Base-by-base conservation (phyloP, 202 grass and related monocot species). In the Eragrostis tef region DNA sequence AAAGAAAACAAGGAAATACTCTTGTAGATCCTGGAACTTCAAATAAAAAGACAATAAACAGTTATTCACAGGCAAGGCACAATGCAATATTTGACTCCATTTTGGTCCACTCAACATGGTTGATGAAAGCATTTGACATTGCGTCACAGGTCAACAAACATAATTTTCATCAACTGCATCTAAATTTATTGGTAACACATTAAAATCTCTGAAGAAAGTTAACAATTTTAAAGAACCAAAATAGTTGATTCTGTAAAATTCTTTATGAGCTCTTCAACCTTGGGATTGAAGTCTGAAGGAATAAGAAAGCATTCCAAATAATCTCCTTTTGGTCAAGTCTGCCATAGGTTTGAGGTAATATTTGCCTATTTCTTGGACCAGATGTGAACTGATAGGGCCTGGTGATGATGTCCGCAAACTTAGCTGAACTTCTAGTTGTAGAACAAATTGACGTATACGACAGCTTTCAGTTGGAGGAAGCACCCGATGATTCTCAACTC, bases 401-500 rank as follows among this genome's bases (percentile, higher is more conserved):
- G 16, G 44, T 7, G 45, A 63, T 72, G 43, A 47, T 72, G 47
- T 54, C 50, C 6, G 50, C 44, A 22, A 34, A 59, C 10, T 59
- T 59, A 56, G 22, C 56, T 5, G 56, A 59, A 59, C 9, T 59
- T 59, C 21, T 3, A 58, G 56, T 59, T 56, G 47, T 22, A 29
- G 71, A 29, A 54, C 27, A 31, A 1, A 70, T 45, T 0, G 20
- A 44, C 15, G 29, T 6, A 65, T 31, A 31, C 47, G 65, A 64
- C 45, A 50, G 43, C 20, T 15, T 52, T 50, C 24, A 49, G 25
- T 48, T 73, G 56, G 19, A 82, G 29, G 27, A 73, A 39, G 21
- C 47, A 52, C 7, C 29, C 9, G 15, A n/a, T 74, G 57, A 74
- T 66, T 74, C 80, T 74, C 29, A 74, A 73, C 44, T 6, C 46